A percentile compares a stretch with the other conserved stretches of the same genome.
These are phyloP conservation scores for Nannochloropsis salina DNA, from an alignment of 108 stramenopile species.

Conservation along the genomic window DNA sequence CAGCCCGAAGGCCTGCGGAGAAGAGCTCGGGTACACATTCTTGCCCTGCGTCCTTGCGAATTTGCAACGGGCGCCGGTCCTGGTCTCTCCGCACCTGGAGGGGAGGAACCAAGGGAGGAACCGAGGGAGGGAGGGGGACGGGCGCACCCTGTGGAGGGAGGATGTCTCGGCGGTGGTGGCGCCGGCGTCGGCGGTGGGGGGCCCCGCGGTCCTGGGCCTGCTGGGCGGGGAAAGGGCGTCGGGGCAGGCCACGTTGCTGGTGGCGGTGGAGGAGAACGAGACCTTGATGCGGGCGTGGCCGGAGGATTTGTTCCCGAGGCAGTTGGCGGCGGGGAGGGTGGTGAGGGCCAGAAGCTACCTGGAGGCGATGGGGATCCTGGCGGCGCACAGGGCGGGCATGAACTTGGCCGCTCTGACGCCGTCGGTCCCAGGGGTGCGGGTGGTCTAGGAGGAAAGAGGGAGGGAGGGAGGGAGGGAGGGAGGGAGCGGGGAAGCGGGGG, in stretches of 20 bases:
- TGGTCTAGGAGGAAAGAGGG: not conserved
- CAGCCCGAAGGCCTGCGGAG: slow-evolving; percentile 49
- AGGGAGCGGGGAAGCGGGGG: no score
- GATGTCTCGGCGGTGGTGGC: slow-evolving; percentile 40
- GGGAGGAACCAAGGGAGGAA: not conserved
- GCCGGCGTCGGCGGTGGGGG: slow-evolving; percentile 43
- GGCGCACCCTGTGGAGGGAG: slow-evolving; percentile 29
- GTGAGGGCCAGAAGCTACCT: slow-evolving; percentile 49
- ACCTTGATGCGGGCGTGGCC: slow-evolving; percentile 43
- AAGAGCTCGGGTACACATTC: slow-evolving; percentile 52
- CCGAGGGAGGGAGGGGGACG: slow-evolving; percentile 22
- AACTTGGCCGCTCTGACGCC: slow-evolving; percentile 45
- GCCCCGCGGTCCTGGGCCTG: slow-evolving; percentile 45
- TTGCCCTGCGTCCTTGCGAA: slow-evolving; percentile 52
- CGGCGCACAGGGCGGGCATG: slow-evolving; percentile 52
- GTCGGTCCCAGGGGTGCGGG: slow-evolving; percentile 27
- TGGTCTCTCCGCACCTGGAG: not conserved
- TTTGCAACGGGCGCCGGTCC: slow-evolving; percentile 39
- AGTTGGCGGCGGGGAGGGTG: not conserved
- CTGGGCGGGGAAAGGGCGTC: slow-evolving; percentile 31
- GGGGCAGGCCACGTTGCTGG: slow-evolving; percentile 29
- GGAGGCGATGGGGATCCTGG: slow-evolving; percentile 51
- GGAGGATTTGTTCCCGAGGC: slow-evolving; percentile 24
- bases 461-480: no score
- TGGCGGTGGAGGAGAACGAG: slow-evolving; percentile 54